Evolutionary conservation across 805 yeast species (phyloP), one percentile per base, ranked within the genome.

Genomic region (Cyberlindnera nakhonratchasimensis): DNA sequence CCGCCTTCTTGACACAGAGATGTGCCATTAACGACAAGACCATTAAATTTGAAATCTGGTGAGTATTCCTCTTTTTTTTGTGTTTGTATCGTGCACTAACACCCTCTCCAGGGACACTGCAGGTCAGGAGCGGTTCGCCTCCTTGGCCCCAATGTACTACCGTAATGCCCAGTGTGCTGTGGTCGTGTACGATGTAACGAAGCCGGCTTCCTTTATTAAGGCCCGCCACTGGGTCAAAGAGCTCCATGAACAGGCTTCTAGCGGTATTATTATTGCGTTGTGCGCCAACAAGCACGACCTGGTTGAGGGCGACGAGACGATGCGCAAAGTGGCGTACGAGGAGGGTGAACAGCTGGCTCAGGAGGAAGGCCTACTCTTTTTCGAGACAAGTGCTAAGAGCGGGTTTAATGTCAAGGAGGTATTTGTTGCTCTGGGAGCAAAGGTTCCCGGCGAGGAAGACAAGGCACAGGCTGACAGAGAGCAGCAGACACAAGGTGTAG

Each of bases 151-250:
- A 22, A 84, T 91, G 93, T 91, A 91, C 66, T 91, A 91, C 69
- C 77, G 99, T 62, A 91, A 93, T 59, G 97, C 99, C 13, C 96
- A 90, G 62, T 95, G 96, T 21, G 98, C 98, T 0, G 70, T 91
- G 48, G 96, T 93, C 12, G 99, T 91, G 9, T 91, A 91, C 62
- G 99, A 91, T 58, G 79, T 91, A 52, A 90, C 98, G 29, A 89
- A 89, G 59, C 96, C 96, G 3, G 93, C 95, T 12, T 84, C 95
- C 19, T 91, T 91, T 56, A 82, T 89, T 55, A 89, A 91, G 65
- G 98, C 98, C 7, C 84, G 97, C 56, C 97, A 91, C 66, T 91
- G 99, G 99, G 96, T 91, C 42, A 86, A 86, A 59, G 98, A 91
- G 63, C 75, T 91, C 53, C 95, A 88, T 59, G 96, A 90, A 53